A percentile compares a stretch with the other conserved stretches of the same genome.
Conservation (phyloP, 805 yeast species). For the Wickerhamomyces ciferrii region DNA sequence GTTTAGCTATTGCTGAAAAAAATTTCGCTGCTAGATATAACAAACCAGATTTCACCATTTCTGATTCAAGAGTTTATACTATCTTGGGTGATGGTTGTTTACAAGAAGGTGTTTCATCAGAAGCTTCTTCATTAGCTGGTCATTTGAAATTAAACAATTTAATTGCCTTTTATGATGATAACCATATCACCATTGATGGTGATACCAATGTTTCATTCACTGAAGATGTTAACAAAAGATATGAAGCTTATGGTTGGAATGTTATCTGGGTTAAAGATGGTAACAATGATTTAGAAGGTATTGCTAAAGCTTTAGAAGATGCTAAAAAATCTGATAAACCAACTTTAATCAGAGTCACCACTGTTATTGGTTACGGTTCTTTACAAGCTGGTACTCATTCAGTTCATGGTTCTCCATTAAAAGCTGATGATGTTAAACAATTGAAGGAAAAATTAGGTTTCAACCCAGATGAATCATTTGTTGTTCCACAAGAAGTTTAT, state of each 20-base stretch:
- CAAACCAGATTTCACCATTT: slow-evolving; percentile 72
- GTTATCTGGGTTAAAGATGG: slow-evolving; percentile 72
- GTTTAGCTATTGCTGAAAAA: slow-evolving; percentile 91
- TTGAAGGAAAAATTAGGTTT: slow-evolving; percentile 82
- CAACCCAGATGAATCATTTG: slow-evolving; percentile 77
- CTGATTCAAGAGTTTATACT: slow-evolving; percentile 71
- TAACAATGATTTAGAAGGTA: slow-evolving; percentile 68
- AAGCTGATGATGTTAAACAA: slow-evolving; percentile 86
- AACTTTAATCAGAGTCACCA: slow-evolving; percentile 79
- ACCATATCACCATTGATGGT: slow-evolving; percentile 96
- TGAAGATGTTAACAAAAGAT: slow-evolving; percentile 82
- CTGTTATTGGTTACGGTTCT: slow-evolving; percentile 95
- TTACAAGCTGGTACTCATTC: slow-evolving; percentile 76
- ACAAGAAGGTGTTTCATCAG: slow-evolving; percentile 96
- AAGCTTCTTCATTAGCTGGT: slow-evolving; percentile 93
- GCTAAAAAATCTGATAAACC: slow-evolving; percentile 88
- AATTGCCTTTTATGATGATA: slow-evolving; percentile 94
- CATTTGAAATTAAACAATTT: slow-evolving; percentile 90
- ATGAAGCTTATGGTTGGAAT: slow-evolving; percentile 95
- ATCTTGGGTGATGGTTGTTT: slow-evolving; percentile 97
- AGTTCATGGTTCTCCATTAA: slow-evolving; percentile 96
- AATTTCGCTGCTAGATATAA: slow-evolving; percentile 90
- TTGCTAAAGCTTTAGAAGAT: slow-evolving; percentile 68
- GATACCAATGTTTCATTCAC: slow-evolving; percentile 84
- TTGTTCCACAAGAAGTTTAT: slow-evolving; percentile 78